phyloP scores from a whole-genome alignment of 805 yeast species.

The Scheffersomyces spartinae region DNA sequence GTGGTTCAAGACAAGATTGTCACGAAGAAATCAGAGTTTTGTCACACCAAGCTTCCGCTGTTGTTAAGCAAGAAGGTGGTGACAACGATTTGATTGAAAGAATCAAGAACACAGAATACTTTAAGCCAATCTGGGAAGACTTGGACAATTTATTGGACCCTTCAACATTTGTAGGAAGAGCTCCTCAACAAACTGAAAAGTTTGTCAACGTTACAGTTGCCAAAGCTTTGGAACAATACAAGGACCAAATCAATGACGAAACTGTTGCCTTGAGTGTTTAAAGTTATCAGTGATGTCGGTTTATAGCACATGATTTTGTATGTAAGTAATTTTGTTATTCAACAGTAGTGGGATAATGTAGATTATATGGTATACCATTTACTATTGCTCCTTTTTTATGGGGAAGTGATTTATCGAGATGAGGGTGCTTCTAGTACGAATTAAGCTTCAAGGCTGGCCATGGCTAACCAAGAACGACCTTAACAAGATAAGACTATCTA shows the following conservation, averaged over 20 bases:
- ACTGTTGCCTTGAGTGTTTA: slow-evolving; percentile 75
- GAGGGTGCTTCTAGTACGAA: too few species aligned
- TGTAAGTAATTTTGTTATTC: not conserved
- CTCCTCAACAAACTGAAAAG: slow-evolving; percentile 95
- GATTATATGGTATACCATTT: too few species aligned
- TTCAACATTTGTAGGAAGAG: slow-evolving; percentile 92
- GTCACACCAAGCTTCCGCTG: slow-evolving; percentile 94
- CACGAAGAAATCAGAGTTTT: slow-evolving; percentile 96
- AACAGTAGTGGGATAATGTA: too few species aligned
- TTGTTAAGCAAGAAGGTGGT: slow-evolving; percentile 96
- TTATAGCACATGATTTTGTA: not conserved
- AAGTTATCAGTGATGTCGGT: slow-evolving; percentile 2
- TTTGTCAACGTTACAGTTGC: slow-evolving; percentile 79
- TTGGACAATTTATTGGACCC: slow-evolving; percentile 80
- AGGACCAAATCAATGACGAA: slow-evolving; percentile 46
- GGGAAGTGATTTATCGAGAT: too few species aligned
- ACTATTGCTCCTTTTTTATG: too few species aligned
- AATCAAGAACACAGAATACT: slow-evolving; percentile 64
- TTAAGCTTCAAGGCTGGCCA: too few species aligned
- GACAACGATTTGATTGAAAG: slow-evolving; percentile 94
- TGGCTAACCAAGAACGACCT: too few species aligned
- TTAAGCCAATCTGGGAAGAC: slow-evolving; percentile 80
- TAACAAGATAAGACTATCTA: too few species aligned
- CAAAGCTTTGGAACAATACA: slow-evolving; percentile 63
- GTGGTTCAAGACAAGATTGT: slow-evolving; percentile 96